Conservation (phyloP, 139 green algal species). For the Micractinium conductrix region DNA sequence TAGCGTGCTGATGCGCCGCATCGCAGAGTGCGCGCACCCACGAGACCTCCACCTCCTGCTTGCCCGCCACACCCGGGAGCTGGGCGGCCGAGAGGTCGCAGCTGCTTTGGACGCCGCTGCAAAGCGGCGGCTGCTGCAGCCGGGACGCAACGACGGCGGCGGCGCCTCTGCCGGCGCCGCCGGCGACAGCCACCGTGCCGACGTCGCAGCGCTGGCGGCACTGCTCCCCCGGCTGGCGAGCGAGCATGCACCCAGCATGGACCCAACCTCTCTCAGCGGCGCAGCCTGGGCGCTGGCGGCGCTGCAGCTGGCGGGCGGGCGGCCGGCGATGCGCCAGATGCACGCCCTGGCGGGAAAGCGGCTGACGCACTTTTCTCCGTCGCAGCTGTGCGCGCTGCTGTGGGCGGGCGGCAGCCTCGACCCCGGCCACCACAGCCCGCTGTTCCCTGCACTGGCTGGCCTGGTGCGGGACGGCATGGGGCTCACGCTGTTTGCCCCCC, state of each 20-base stretch:
- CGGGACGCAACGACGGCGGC: background rate
- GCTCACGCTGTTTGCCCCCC: conserved; percentile 28
- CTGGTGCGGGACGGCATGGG: conserved; percentile 33
- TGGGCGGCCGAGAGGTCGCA: conserved; percentile 16
- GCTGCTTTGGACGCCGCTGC: conserved; percentile 12
- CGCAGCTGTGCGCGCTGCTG: conserved; percentile 37
- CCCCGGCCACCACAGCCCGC: background rate
- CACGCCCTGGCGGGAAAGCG: conserved; percentile 3
- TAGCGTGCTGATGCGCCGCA: background rate
- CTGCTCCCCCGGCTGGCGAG: conserved; percentile 10
- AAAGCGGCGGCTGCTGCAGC: background rate
- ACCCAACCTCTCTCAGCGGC: background rate
- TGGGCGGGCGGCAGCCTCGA: conserved; percentile 33
- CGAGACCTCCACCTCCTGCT: conserved; percentile 20
- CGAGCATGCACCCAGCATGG: background rate
- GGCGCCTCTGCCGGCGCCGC: background rate
- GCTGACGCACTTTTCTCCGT: conserved; percentile 19
- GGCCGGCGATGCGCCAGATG: background rate
- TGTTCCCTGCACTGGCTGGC: background rate
- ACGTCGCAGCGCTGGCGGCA: background rate
- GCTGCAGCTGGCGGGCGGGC: background rate
- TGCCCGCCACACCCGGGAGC: background rate
- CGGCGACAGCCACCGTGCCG: background rate
- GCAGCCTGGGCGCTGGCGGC: background rate
- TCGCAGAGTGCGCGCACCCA: background rate